Base-by-base conservation (phyloP, 768 basidiomycete genomes). In the Stropharia rugosoannulata region DNA sequence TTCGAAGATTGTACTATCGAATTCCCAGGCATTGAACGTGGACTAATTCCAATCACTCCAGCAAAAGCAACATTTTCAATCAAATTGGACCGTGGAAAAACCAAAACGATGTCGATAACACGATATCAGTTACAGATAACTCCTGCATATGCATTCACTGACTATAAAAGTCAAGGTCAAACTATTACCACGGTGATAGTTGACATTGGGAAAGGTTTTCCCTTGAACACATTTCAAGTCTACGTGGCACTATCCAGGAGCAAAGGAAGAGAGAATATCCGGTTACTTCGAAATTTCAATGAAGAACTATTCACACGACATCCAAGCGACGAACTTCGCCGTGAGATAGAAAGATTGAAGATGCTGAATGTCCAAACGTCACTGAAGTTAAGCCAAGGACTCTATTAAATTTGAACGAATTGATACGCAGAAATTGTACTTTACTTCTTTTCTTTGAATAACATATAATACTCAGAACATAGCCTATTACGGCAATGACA, bases 161-260 rank as follows among this genome's bases (percentile, higher is more conserved):
- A 77, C 60, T 76, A 73, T 58, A 66, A 70, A 44, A 55, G 70
- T 0, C 76, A 77, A 52, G 76, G 77, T 0, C 74, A 75, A 53
- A 77, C 75, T 1, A 59, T 75, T 5, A 56, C 59, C 27, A 49
- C 62, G 29, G 68, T 74, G 0, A 57, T 75, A 0, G 66, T 78
- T 5, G 74, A 78, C 55, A 44, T 80, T 1, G 70, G 49, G 3
- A 59, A 52, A 32, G 69, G 74, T 9, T 70, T 70, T 0, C 51
- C 53, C 0, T 52, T 77, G 1, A 65, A 65, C 2, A 66, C 66
- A 0, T 78, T 75, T 54, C 68, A 64, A 27, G 63, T 59, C 5
- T 75, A 73, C 47, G 68, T 74, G 0, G 70, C 73, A 0, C 56
- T 75, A 13, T 75, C 72, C 16, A 41, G 70, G 40, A 69, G 70